Percentiles rank a stretch among this genome's conserved stretches.
Evolutionary conservation across 1,139 yeast species (phyloP).

Genomic region (Yamadazyma triangularis): DNA sequence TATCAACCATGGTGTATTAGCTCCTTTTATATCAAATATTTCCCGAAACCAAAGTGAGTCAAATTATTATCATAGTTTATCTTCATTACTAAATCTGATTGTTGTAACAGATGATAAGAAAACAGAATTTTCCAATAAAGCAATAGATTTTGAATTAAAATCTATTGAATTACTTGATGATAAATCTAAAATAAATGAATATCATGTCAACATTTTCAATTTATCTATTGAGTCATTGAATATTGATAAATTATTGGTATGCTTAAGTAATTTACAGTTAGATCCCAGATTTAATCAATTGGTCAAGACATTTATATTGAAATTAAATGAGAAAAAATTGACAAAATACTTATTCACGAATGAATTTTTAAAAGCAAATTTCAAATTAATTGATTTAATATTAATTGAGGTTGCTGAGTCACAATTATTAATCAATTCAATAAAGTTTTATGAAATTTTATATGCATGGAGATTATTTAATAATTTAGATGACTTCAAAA

Average conservation of each 20-base stretch:
- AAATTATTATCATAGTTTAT: constrained; percentile 33
- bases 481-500: constrained; percentile 12
- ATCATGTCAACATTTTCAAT: constrained; percentile 28
- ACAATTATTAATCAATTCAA: constrained; percentile 30
- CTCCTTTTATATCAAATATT: constrained; percentile 2
- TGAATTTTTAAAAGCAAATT: constrained; percentile 22
- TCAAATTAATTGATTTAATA: constrained; percentile 33
- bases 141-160: constrained; percentile 28
- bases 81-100: constrained; percentile 18
- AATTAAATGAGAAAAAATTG: constrained; percentile 19
- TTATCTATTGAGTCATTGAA: constrained; percentile 24
- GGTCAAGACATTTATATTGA: constrained; percentile 18
- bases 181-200: constrained; percentile 12
- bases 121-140: constrained; percentile 17
- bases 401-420: constrained; percentile 36
- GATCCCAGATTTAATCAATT: constrained; percentile 13
- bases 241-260: constrained; percentile 20
- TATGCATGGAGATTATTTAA: constrained; percentile 49
- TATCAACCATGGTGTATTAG: background rate
- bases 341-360: constrained; percentile 21
- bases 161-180: constrained; percentile 24
- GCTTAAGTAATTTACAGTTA: constrained; percentile 19
- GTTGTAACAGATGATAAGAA: constrained; percentile 14
- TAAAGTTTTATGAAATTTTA: constrained; percentile 49
- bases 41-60: constrained; percentile 12